Evolutionary conservation across 2,329 filamentous ascomycete species (phyloP).

Genomic region (Fusarium sarcochroum): DNA sequence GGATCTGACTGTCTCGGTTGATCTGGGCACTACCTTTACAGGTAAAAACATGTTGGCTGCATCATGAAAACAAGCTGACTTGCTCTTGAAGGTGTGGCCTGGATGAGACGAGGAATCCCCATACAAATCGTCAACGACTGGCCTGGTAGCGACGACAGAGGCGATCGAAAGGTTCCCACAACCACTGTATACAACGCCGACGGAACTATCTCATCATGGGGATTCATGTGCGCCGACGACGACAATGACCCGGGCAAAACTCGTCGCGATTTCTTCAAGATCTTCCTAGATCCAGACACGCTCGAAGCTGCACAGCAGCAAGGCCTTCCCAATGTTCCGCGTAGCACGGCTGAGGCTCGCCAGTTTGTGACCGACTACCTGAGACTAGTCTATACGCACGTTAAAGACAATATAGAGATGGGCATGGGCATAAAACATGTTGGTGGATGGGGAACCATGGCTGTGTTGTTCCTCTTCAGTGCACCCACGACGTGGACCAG

Average conservation of each 20-base stretch:
- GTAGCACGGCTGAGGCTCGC: slow-evolving; percentile 59
- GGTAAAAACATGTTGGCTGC: slow-evolving; percentile 44
- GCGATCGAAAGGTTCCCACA: slow-evolving; percentile 69
- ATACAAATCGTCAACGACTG: slow-evolving; percentile 66
- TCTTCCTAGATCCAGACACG: slow-evolving; percentile 64
- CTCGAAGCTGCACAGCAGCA: slow-evolving; percentile 59
- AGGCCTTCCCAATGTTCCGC: slow-evolving; percentile 60
- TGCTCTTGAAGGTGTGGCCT: slow-evolving; percentile 51
- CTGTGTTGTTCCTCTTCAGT: slow-evolving; percentile 68
- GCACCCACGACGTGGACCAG: slow-evolving; percentile 70
- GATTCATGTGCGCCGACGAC: slow-evolving; percentile 61
- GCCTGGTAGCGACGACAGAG: slow-evolving; percentile 66
- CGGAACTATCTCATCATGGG: slow-evolving; percentile 63
- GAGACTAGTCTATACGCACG: slow-evolving; percentile 62
- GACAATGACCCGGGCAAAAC: slow-evolving; percentile 46
- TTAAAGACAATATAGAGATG: slow-evolving; percentile 61
- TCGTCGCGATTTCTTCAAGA: slow-evolving; percentile 68
- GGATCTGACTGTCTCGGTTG: slow-evolving; percentile 60
- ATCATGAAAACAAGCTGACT: slow-evolving; percentile 1
- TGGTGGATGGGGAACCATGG: slow-evolving; percentile 60
- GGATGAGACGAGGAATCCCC: slow-evolving; percentile 57
- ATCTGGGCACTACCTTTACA: slow-evolving; percentile 63
- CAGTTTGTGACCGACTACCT: slow-evolving; percentile 65
- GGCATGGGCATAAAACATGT: slow-evolving; percentile 55
- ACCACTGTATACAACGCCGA: slow-evolving; percentile 63